Conservation (phyloP, 768 basidiomycete species). For the Amanita jacksonii region DNA sequence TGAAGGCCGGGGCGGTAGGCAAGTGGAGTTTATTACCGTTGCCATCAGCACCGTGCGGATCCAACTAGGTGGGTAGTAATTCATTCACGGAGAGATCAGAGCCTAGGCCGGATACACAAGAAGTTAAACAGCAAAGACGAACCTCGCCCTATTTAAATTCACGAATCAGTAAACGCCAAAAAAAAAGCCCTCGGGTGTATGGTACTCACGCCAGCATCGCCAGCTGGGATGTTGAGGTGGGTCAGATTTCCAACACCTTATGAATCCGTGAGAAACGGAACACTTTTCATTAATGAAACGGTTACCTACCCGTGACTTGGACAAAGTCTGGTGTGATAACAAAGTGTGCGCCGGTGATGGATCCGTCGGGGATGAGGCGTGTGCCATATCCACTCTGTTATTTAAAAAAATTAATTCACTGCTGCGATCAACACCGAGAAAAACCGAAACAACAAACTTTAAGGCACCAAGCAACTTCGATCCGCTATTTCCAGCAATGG, state of each 20-base stretch:
- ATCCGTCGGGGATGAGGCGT: slow-evolving; percentile 61
- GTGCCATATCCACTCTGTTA: slow-evolving; percentile 49
- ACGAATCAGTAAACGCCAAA: background rate
- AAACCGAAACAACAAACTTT: slow-evolving; percentile 20
- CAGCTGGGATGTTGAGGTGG: slow-evolving; percentile 49
- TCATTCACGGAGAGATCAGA: too few relatives aligned
- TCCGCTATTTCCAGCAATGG: slow-evolving; percentile 20
- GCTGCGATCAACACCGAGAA: too few relatives aligned
- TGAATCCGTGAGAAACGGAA: background rate
- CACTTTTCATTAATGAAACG: background rate
- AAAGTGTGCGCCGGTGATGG: slow-evolving; percentile 60
- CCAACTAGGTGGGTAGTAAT: slow-evolving; percentile 29
- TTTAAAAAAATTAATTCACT: too few relatives aligned
- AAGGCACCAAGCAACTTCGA: slow-evolving; percentile 34
- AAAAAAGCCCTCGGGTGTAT: too few relatives aligned
- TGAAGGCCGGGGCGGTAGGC: background rate
- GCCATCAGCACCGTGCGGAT: slow-evolving; percentile 59
- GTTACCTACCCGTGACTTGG: slow-evolving; percentile 48
- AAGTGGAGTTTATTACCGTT: slow-evolving; percentile 25
- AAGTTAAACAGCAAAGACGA: background rate
- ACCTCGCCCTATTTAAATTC: slow-evolving; percentile 5
- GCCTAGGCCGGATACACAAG: background rate
- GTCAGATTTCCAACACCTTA: slow-evolving; percentile 57
- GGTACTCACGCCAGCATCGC: slow-evolving; percentile 43
- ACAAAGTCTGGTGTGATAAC: slow-evolving; percentile 68